Base-by-base conservation (phyloP, 495 filamentous ascomycete species). In the Alectoria sarmentosa region DNA sequence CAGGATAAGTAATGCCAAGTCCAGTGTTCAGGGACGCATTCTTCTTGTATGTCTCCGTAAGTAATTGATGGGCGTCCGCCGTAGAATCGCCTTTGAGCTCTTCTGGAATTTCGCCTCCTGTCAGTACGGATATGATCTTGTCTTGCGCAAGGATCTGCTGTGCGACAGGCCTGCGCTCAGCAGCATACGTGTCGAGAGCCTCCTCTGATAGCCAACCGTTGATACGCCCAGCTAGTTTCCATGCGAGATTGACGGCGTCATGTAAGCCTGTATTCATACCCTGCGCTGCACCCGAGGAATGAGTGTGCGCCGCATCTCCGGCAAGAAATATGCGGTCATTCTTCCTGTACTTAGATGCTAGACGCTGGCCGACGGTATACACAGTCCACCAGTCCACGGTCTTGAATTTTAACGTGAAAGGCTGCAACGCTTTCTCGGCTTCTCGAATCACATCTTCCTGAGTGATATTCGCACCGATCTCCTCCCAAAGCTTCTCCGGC, bases 301-400 rank as follows among this genome's bases (percentile, higher is more conserved):
- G 81, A 0, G 78, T 83, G 60, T 84, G 80, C 30, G 74, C 76
- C 1, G 82, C 79, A 71, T 84, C 81, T 1, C 82, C 82, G 15
- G 78, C 77, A 11, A 84, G 71, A 55, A 83, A 79, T 1, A 82
- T 67, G 42, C 76, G 68, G 10, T 76, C 73, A 32, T 75, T 64
- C 3, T 66, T 64, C n/a, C 74, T 72, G 57, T 82, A 83, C 8
- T 63, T 67, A 17, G 72, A 69, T 2, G 83, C 83, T 26, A 84
- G 70, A 1, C 80, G 75, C 64, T 85, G 82, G 2, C 80, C 78
- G 36, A 84, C 82, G 2, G 74, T 77, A 64, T 84, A 84, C 48
- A 83, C 80, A 1, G 83, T 84, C 72, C 80, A 86, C 84, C 82
- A 85, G 66, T 85, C 81, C 15, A 79, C 73, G 14, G 73, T 69